Base-by-base conservation (phyloP, 2,329 filamentous ascomycete genomes). In the Botrytis galanthina region DNA sequence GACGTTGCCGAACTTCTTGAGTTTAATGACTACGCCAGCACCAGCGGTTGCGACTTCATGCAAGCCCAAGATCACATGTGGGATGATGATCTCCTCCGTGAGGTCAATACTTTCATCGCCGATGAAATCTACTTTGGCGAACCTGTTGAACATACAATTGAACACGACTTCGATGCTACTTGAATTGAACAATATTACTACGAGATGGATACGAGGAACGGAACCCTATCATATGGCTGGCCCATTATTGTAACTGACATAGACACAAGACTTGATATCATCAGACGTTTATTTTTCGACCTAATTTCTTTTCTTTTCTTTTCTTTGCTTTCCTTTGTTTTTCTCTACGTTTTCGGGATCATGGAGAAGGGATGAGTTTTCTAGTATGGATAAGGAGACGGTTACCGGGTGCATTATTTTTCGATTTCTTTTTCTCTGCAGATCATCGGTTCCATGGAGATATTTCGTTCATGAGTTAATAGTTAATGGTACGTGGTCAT, bases 191-290 rank as follows among this genome's bases (percentile, higher is more conserved):
- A 7, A 26, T 1, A 57, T 70, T 44, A 46, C 10, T 70, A 70
- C 68, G 42, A 70, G 32, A 60, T 14, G 54, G 68, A 70, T 32
- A 62, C 29, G 54, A 37, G 7, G 9, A 46, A 7, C n/a, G 10
- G 9, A 46, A 7, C n/a, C 35, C 35, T 37, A 61, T 14, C 57
- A 12, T 32, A 70, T 61, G 54, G 54, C 54, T 61, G 54, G 68
- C 8, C 66, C 66, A 69, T 57, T 69, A 39, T 20, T 69, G 48
- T 69, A 69, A 57, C 12, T 54, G 44, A 69, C 48, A 69, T 37
- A 69, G 16, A 57, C n/a, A 12, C 44, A 20, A 63, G 29, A 57
- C 39, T 57, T 42, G 48, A 69, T 42, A 69, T 69, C 66, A 69
- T 57, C 66, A 57, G 37, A 37, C 37, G 48, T 61, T 44, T 32